Base-by-base conservation (phyloP, 768 basidiomycete genomes). In the Rhodotorula toruloides region DNA sequence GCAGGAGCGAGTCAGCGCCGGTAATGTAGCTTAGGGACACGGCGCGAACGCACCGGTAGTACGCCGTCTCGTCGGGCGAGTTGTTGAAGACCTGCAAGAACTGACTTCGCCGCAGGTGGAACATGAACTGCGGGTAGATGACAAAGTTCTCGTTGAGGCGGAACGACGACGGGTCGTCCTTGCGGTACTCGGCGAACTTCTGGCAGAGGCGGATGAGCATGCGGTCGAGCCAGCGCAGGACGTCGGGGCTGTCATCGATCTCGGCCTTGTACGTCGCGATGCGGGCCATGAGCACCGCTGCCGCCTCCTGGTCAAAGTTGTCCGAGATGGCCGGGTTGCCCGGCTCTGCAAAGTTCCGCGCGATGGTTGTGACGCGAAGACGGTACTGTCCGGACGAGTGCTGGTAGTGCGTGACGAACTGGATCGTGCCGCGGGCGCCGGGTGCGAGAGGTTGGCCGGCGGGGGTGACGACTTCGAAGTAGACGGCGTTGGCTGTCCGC, bases 81-180 rank as follows among this genome's bases (percentile, higher is more conserved):
- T 97, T 99, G 79, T 98, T 98, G 80, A 98, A 98, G 60, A 98
- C 93, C 79, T 99, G 96, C 77, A 99, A 81, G 82, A 99, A 98
- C 79, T 98, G 94, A 83, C 90, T 91, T 77, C 96, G 82, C 65
- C 94, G 83, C 67, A 99, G 79, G 79, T 99, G 96, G 86, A 98
- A 99, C 96, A 98, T 99, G 82, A 99, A 99, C 76, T 98, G 96
- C 22, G 96, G 96, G 78, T 99, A 99, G 74, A 99, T 97, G 77
- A 89, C 90, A 79, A 99, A 98, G 79, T 96, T 96, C 77, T 96
- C 91, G 61, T 85, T 82, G 71, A 99, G 81, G 72, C 91, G 82
- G 84, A 99, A 98, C 76, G 88, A 91, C 43, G 86, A 84, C 16
- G 96, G 89, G 76, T 98, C 96, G 78, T 98, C 96, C 81, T 98